Evolutionary conservation across 2,329 filamentous ascomycete species (phyloP).

Genomic region (Leptographium flavum): DNA sequence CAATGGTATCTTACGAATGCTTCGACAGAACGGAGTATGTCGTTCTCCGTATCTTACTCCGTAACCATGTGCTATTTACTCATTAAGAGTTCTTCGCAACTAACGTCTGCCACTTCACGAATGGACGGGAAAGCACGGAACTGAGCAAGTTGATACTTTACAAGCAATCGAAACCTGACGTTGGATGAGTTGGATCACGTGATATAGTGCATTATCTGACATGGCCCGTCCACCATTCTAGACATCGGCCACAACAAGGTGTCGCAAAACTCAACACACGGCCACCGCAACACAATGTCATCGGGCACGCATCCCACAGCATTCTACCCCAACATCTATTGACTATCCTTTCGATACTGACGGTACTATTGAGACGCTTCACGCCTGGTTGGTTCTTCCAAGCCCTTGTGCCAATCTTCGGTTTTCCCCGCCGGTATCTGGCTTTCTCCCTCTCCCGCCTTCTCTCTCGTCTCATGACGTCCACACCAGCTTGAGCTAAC

Average conservation of each 20-base stretch:
- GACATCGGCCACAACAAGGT: slow-evolving; percentile 14
- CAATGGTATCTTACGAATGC: too few relatives aligned
- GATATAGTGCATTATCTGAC: slow-evolving; percentile 7
- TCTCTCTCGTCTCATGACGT: not conserved
- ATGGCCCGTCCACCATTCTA: not conserved
- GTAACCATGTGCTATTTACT: too few relatives aligned
- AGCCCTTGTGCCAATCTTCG: not conserved
- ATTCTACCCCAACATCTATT: slow-evolving; percentile 18
- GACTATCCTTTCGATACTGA: slow-evolving; percentile 12
- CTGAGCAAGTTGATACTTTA: too few relatives aligned
- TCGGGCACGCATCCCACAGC: slow-evolving; percentile 15
- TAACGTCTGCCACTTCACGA: too few relatives aligned
- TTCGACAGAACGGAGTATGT: too few relatives aligned
- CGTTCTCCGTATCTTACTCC: too few relatives aligned
- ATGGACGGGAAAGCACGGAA: too few relatives aligned
- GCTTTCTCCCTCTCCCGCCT: not conserved
- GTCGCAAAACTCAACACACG: slow-evolving; percentile 11
- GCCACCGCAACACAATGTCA: slow-evolving; percentile 8
- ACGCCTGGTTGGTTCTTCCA: slow-evolving; percentile 5
- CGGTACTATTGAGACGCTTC: slow-evolving; percentile 8
- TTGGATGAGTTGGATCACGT: slow-evolving; percentile 1
- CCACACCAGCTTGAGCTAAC: not conserved
- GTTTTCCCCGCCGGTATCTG: not conserved
- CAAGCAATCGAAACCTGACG: too few relatives aligned
- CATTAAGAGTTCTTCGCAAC: too few relatives aligned